A percentile compares a stretch with the other conserved stretches of the same genome.
Evolutionary conservation across 306 rosid species (phyloP).

Genomic region (Cajanus cajan): DNA sequence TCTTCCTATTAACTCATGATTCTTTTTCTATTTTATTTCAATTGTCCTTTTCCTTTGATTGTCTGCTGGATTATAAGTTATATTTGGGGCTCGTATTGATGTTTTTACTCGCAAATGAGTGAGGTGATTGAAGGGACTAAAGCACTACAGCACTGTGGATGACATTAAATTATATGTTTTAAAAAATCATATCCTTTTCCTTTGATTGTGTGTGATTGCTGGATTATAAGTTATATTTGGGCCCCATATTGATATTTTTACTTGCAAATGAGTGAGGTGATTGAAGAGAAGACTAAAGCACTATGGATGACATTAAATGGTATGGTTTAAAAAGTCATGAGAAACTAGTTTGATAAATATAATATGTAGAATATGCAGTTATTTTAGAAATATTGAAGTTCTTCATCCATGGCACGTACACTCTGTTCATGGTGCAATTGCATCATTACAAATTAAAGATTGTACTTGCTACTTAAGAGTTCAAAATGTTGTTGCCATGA

Average conservation of each 20-base stretch:
- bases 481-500: slow-evolving; percentile 19
- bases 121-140: slow-evolving; percentile 12
- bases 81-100: slow-evolving; percentile 11
- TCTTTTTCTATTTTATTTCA: slow-evolving; percentile 6
- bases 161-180: not conserved
- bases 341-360: not conserved
- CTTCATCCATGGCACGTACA: not conserved
- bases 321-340: no score
- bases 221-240: slow-evolving; percentile 6
- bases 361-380: not conserved
- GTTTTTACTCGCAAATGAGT: slow-evolving; percentile 15
- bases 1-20: not conserved
- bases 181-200: not conserved
- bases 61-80: slow-evolving; percentile 4
- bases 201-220: slow-evolving; percentile 13
- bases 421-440: slow-evolving; percentile 17
- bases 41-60: slow-evolving; percentile 13
- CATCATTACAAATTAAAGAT: slow-evolving; percentile 24
- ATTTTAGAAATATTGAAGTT: not conserved
- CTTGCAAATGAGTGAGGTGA: slow-evolving; percentile 18
- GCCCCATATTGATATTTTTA: slow-evolving; percentile 14
- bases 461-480: slow-evolving; percentile 10
- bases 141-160: slow-evolving; percentile 3
- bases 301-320: no score
- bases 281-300: slow-evolving; percentile 1